These are phyloP conservation scores for Cercospora berteroae DNA, from an alignment of 2,329 filamentous ascomycete genomes.

Conservation along the genomic window DNA sequence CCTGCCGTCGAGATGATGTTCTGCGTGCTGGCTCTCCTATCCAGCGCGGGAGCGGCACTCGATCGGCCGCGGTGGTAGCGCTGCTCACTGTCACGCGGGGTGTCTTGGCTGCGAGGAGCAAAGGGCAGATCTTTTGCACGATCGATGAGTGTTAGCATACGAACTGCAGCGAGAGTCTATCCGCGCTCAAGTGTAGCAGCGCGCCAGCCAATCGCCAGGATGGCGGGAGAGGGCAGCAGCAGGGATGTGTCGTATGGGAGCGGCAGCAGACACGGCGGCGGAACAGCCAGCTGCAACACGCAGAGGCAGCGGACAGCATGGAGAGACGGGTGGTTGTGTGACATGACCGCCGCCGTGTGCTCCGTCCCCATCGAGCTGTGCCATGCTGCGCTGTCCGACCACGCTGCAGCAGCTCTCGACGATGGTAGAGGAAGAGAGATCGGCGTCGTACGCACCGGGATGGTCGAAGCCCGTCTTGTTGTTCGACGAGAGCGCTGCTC, in stretches of 20 bases:
- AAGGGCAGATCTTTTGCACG: conserved; percentile 6
- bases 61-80: conserved; percentile 3
- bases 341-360: not conserved
- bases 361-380: not conserved
- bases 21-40: conserved; percentile 1
- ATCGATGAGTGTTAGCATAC: conserved; percentile 6
- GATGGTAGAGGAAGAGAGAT: not conserved
- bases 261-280: not conserved
- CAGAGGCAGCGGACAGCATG: not conserved
- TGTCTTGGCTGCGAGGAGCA: conserved; percentile 4
- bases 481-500: conserved; percentile 6
- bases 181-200: not conserved
- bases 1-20: conserved; percentile 4
- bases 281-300: not conserved
- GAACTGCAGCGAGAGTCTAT: not conserved
- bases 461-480: conserved; percentile 6
- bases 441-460: conserved; percentile 2
- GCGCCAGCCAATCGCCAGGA: not conserved
- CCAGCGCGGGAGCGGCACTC: not conserved
- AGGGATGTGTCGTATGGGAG: not conserved
- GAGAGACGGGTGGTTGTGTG: not conserved
- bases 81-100: conserved; percentile 4
- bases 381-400: not conserved
- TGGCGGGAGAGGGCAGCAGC: conserved; percentile 3
- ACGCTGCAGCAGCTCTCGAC: conserved; percentile 1